These are phyloP conservation scores for Corynascus novoguineensis DNA, from an alignment of 495 filamentous ascomycete genomes.

Conservation along the genomic window DNA sequence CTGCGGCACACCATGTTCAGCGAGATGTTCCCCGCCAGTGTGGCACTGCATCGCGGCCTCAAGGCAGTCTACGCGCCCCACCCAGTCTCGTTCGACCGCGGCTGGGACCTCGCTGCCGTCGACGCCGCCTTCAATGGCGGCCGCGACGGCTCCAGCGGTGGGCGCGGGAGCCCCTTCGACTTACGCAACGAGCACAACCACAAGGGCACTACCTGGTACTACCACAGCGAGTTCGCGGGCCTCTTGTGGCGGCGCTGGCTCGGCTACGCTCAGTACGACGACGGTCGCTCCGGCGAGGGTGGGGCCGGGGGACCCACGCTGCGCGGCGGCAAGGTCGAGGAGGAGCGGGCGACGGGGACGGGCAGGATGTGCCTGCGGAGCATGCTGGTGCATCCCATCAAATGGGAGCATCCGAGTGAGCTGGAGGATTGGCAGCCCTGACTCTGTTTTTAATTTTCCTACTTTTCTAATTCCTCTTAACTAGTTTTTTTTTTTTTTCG, in stretches of 20 bases:
- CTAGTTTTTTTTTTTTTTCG: not conserved
- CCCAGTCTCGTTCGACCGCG: constrained; percentile 80
- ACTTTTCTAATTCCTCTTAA: not conserved
- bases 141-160: constrained; percentile 63
- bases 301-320: too few relatives aligned
- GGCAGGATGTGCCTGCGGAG: constrained; percentile 85
- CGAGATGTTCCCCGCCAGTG: constrained; percentile 87
- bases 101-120: constrained; percentile 67
- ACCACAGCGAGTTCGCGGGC: constrained; percentile 77
- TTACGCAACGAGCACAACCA: constrained; percentile 84
- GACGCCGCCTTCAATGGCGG: constrained; percentile 83
- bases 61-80: constrained; percentile 95
- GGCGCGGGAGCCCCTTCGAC: constrained; percentile 67
- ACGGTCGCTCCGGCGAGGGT: constrained; percentile 58
- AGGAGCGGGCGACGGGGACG: constrained; percentile 45
- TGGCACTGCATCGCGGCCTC: constrained; percentile 84
- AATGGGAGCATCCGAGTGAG: constrained; percentile 51
- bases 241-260: constrained; percentile 86
- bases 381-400: constrained; percentile 89
- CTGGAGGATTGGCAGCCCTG: constrained; percentile 1
- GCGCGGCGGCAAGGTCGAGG: constrained; percentile 68
- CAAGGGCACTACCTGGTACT: constrained; percentile 87
- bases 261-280: constrained; percentile 66
- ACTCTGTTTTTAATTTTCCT: not conserved
- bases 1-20: constrained; percentile 82